phyloP scores from a whole-genome alignment of 768 basidiomycete species.

The Termitomyces sp. region DNA sequence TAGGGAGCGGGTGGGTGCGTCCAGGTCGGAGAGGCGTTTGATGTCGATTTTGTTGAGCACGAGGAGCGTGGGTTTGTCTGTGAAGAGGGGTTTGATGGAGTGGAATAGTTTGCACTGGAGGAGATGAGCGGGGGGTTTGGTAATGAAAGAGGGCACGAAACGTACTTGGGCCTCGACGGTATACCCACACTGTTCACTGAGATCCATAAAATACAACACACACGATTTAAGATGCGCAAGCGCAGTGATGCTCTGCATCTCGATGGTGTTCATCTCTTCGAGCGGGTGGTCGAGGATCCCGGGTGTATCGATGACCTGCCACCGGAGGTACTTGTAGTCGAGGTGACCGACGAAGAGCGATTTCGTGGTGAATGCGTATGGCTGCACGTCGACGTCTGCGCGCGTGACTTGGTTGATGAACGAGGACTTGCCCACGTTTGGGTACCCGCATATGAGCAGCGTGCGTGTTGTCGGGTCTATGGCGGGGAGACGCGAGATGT shows the following conservation, averaged over 20 bases:
- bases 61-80: slow-evolving; percentile 87
- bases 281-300: slow-evolving; percentile 97
- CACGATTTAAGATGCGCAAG: slow-evolving; percentile 93
- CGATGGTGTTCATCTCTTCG: slow-evolving; percentile 99
- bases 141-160: too few species aligned
- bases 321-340: slow-evolving; percentile 98
- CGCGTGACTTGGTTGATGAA: slow-evolving; percentile 99
- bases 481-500: slow-evolving; percentile 95
- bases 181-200: slow-evolving; percentile 98
- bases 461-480: slow-evolving; percentile 99
- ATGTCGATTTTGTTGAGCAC: slow-evolving; percentile 99
- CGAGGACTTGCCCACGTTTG: slow-evolving; percentile 98
- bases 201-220: slow-evolving; percentile 97
- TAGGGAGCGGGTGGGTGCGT: slow-evolving; percentile 67
- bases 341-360: slow-evolving; percentile 97
- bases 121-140: too few species aligned
- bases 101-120: slow-evolving; percentile 94
- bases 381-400: slow-evolving; percentile 98
- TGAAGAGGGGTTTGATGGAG: slow-evolving; percentile 97
- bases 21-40: slow-evolving; percentile 79
- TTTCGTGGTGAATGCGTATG: slow-evolving; percentile 99
- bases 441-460: slow-evolving; percentile 96
- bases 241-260: slow-evolving; percentile 99
- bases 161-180: slow-evolving; percentile 91
- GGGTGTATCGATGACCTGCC: slow-evolving; percentile 99